A percentile compares a stretch with the other conserved stretches of the same genome.
These are phyloP conservation scores for Patellaria atrata DNA, from an alignment of 495 filamentous ascomycete genomes.

Conservation along the genomic window DNA sequence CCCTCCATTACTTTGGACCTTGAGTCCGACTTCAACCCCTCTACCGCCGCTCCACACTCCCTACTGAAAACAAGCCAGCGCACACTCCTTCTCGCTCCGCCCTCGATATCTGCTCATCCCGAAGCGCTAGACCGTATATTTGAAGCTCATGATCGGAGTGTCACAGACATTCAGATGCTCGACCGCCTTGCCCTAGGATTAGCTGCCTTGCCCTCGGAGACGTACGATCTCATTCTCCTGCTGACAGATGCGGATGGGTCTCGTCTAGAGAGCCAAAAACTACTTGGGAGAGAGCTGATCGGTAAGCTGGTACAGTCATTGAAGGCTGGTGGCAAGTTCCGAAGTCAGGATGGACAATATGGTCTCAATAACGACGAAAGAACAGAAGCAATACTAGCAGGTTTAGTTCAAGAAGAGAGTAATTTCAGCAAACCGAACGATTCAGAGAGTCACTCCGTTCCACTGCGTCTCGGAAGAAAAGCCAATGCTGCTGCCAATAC, in stretches of 20 bases:
- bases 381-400: constrained; percentile 68
- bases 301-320: constrained; percentile 49
- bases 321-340: constrained; percentile 54
- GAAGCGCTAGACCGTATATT: constrained; percentile 43
- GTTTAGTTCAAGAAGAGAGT: constrained; percentile 45
- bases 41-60: constrained; percentile 13
- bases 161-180: constrained; percentile 93
- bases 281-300: constrained; percentile 56
- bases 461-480: constrained; percentile 56
- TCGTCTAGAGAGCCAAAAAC: constrained; percentile 41
- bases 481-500: constrained; percentile 11
- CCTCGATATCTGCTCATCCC: constrained; percentile 56
- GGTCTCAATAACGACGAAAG: constrained; percentile 33
- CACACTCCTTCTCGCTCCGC: constrained; percentile 57
- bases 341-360: constrained; percentile 52
- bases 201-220: constrained; percentile 56
- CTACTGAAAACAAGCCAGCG: constrained; percentile 21
- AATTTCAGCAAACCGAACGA: constrained; percentile 62
- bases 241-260: constrained; percentile 58
- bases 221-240: constrained; percentile 78
- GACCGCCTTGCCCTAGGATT: constrained; percentile 79
- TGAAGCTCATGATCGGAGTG: constrained; percentile 49
- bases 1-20: too few species aligned
- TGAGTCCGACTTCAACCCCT: background rate
- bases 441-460: constrained; percentile 47